Evolutionary conservation across 495 filamentous ascomycete genomes (phyloP).

Genomic region (Penicillium subrubescens): DNA sequence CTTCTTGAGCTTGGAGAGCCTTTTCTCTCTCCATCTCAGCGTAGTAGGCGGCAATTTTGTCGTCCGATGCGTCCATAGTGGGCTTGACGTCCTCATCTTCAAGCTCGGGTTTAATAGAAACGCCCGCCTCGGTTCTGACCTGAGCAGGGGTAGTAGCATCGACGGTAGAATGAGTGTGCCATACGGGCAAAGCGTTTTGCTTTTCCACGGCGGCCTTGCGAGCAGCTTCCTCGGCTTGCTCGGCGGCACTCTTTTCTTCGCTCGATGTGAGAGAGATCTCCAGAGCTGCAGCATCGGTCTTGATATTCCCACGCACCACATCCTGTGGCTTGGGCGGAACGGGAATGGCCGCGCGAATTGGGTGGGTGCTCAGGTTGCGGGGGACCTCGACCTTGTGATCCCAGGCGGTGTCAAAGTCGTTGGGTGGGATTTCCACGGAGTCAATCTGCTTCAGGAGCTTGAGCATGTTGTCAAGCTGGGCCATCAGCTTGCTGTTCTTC

Average conservation of each 20-base stretch:
- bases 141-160: constrained; percentile 25
- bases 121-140: constrained; percentile 40
- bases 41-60: constrained; percentile 55
- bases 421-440: constrained; percentile 75
- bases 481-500: constrained; percentile 82
- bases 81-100: constrained; percentile 61
- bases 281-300: constrained; percentile 69
- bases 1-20: constrained; percentile 48
- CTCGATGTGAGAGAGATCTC: constrained; percentile 75
- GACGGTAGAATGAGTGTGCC: constrained; percentile 89
- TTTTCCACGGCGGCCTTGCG: constrained; percentile 73
- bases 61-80: constrained; percentile 44
- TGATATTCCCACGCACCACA: constrained; percentile 69
- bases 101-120: constrained; percentile 45
- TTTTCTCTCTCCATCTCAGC: constrained; percentile 54
- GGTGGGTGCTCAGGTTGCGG: constrained; percentile 58
- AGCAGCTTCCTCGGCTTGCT: constrained; percentile 69
- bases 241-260: constrained; percentile 72
- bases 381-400: constrained; percentile 52
- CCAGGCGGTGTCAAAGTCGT: constrained; percentile 80
- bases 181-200: constrained; percentile 85
- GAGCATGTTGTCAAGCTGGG: constrained; percentile 81
- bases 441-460: constrained; percentile 87
- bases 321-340: constrained; percentile 55
- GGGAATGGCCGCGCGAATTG: constrained; percentile 46